These are phyloP conservation scores for Takakia lepidozioides DNA, from an alignment of 225 moss, liverwort and hornwort genomes.

Conservation along the genomic window DNA sequence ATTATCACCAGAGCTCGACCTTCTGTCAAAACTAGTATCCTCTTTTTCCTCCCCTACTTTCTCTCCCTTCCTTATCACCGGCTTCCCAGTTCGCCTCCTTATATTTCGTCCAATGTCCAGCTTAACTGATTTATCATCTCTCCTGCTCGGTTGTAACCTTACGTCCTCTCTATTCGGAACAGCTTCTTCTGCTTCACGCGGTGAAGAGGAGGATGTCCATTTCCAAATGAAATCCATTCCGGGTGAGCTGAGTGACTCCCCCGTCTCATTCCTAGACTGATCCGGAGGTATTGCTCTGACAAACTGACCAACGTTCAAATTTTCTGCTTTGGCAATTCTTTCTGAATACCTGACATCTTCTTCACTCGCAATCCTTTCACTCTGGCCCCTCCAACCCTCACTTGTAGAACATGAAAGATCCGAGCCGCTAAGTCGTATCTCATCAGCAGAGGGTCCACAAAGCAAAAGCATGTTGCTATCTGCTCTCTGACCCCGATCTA, in stretches of 20 bases:
- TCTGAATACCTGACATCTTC: conserved; percentile 18
- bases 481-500: conserved; percentile 10
- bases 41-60: conserved; percentile 27
- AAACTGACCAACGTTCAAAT: too few relatives aligned
- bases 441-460: conserved; percentile 5
- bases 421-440: neutral
- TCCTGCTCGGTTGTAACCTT: conserved; percentile 1
- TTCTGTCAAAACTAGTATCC: conserved; percentile 30
- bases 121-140: conserved; percentile 4
- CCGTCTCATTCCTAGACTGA: conserved; percentile 17
- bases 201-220: too few relatives aligned
- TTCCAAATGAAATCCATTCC: too few relatives aligned
- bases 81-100: conserved; percentile 8
- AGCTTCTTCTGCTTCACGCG: too few relatives aligned
- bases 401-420: conserved; percentile 10
- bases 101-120: conserved; percentile 1
- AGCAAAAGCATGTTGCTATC: conserved; percentile 4
- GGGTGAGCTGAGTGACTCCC: conserved; percentile 3
- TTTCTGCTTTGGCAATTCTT: conserved; percentile 20
- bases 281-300: conserved; percentile 21
- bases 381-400: conserved; percentile 9
- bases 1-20: conserved; percentile 22
- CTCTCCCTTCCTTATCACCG: conserved; percentile 10
- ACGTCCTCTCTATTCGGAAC: conserved; percentile 7
- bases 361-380: conserved; percentile 13